These are phyloP conservation scores for Schizonepeta tenuifolia DNA, from an alignment of 257 asterid species.

Conservation along the genomic window DNA sequence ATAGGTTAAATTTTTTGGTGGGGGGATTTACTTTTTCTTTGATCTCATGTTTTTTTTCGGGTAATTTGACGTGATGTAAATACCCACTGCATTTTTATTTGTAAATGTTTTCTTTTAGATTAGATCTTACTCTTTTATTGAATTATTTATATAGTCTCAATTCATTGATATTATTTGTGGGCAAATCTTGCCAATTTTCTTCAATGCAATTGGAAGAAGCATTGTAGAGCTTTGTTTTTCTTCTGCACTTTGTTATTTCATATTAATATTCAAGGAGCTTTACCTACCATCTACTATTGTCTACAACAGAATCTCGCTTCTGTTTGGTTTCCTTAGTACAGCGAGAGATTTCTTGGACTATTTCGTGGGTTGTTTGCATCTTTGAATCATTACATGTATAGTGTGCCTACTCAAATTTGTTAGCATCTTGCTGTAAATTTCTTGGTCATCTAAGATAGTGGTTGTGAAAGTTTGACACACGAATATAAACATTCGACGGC, in stretches of 20 bases:
- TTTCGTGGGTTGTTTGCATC: too few relatives aligned
- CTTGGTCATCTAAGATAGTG: too few relatives aligned
- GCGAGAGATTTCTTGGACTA: too few relatives aligned
- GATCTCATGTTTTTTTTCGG: conserved; percentile 36
- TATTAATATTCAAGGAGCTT: neutral
- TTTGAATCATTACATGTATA: too few relatives aligned
- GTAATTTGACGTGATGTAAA: conserved; percentile 52
- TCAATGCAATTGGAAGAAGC: neutral
- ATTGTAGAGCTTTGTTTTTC: neutral
- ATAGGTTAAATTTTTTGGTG: conserved; percentile 36
- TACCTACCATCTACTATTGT: too few relatives aligned
- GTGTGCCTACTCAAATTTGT: too few relatives aligned
- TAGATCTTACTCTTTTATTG: conserved; percentile 44
- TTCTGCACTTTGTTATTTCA: neutral
- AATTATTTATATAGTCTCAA: conserved; percentile 39
- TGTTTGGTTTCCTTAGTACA: neutral
- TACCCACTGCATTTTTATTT: conserved; percentile 47
- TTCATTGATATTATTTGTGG: conserved; percentile 36
- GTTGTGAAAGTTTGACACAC: too few relatives aligned
- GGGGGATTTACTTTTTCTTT: conserved; percentile 35
- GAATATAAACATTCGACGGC: too few relatives aligned
- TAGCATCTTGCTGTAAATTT: too few relatives aligned
- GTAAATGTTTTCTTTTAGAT: conserved; percentile 58
- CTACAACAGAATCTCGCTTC: neutral
- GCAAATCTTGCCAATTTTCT: neutral